phyloP scores from a whole-genome alignment of 345 rosid species.

The Turnera subulata region DNA sequence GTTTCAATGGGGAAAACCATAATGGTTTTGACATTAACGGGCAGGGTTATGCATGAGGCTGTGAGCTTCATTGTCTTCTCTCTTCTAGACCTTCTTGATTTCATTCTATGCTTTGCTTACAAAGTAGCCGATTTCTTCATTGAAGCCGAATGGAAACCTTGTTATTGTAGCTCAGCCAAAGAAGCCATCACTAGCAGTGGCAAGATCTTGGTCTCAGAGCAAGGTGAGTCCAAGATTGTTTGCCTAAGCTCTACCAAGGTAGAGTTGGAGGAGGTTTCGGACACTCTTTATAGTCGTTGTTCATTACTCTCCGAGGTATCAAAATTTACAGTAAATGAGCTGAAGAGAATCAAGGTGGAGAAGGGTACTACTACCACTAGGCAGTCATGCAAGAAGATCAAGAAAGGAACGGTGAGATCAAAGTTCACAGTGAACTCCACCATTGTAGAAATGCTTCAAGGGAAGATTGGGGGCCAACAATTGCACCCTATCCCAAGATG shows the following conservation, averaged over 20 bases:
- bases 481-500: slow-evolving; percentile 57
- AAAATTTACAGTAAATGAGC: slow-evolving; percentile 22
- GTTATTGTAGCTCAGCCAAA: slow-evolving; percentile 68
- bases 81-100: slow-evolving; percentile 72
- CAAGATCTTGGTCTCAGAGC: slow-evolving; percentile 74
- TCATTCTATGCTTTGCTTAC: slow-evolving; percentile 58
- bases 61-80: slow-evolving; percentile 77
- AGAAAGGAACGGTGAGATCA: slow-evolving; percentile 34
- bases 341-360: slow-evolving; percentile 23
- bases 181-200: slow-evolving; percentile 55
- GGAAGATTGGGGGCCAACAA: slow-evolving; percentile 41
- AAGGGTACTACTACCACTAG: slow-evolving; percentile 12
- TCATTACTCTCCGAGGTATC: slow-evolving; percentile 45
- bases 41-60: slow-evolving; percentile 20
- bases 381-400: slow-evolving; percentile 31
- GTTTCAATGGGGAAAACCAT: slow-evolving; percentile 15
- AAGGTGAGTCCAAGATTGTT: slow-evolving; percentile 73
- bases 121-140: slow-evolving; percentile 66
- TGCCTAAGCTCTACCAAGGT: slow-evolving; percentile 64
- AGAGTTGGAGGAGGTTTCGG: slow-evolving; percentile 82
- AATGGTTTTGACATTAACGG: slow-evolving; percentile 13
- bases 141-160: slow-evolving; percentile 86
- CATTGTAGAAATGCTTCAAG: slow-evolving; percentile 61
- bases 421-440: slow-evolving; percentile 52
- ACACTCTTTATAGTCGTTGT: slow-evolving; percentile 75